These are phyloP conservation scores for Baorangia bicolor DNA, from an alignment of 768 basidiomycete species.

Conservation along the genomic window DNA sequence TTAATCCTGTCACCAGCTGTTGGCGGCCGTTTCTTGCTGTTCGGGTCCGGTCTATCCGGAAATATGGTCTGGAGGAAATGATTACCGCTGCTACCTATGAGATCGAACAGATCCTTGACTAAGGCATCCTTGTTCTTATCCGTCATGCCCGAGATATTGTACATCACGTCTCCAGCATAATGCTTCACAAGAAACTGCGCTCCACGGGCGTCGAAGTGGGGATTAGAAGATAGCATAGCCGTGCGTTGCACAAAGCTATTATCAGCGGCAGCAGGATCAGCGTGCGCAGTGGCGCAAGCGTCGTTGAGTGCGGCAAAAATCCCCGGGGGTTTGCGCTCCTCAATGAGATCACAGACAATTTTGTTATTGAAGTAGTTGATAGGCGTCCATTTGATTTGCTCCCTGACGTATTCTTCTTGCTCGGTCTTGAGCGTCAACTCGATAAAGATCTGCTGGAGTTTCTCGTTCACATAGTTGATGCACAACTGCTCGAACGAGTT, in stretches of 20 bases:
- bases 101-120: conserved; percentile 90
- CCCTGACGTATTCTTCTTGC: conserved; percentile 97
- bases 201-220: conserved; percentile 95
- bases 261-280: conserved; percentile 94
- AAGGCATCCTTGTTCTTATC: conserved; percentile 99
- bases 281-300: conserved; percentile 98
- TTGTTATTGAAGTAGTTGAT: conserved; percentile 99
- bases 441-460: conserved; percentile 99
- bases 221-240: conserved; percentile 73
- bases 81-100: conserved; percentile 78
- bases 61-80: conserved; percentile 86
- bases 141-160: conserved; percentile 97
- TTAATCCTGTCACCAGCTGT: conserved; percentile 98
- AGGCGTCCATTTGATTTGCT: conserved; percentile 99
- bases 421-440: conserved; percentile 98
- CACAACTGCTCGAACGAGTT: conserved; percentile 98
- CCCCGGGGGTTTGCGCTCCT: conserved; percentile 93
- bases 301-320: conserved; percentile 98
- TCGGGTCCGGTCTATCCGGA: conserved; percentile 92
- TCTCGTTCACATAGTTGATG: conserved; percentile 99
- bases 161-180: conserved; percentile 98
- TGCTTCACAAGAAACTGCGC: conserved; percentile 93
- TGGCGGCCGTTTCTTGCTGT: conserved; percentile 96
- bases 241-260: conserved; percentile 95
- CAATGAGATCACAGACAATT: conserved; percentile 97